Evolutionary conservation across 352 stramenopile species (phyloP).

Genomic region (Phytophthora brassicae): DNA sequence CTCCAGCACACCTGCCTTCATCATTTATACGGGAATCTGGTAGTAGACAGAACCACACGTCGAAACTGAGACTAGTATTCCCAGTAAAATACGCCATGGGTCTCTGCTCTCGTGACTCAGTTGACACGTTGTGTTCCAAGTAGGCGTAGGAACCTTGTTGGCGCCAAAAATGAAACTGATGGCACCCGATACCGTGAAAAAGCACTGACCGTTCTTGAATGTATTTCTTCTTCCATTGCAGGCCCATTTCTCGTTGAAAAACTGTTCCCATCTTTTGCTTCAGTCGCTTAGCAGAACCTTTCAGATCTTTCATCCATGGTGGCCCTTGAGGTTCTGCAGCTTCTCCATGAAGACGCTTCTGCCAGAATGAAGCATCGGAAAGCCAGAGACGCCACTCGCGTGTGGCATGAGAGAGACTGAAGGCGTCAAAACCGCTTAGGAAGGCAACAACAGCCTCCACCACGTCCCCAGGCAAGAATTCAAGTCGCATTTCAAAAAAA

Average conservation of each 20-base stretch:
- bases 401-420: conserved; percentile 18
- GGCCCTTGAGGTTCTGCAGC: conserved; percentile 1
- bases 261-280: conserved; percentile 2
- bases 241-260: conserved; percentile 11
- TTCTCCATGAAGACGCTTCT: conserved; percentile 1
- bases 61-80: conserved; percentile 8
- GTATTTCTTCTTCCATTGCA: conserved; percentile 18
- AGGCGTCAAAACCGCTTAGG: conserved; percentile 19
- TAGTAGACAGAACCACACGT: conserved; percentile 34
- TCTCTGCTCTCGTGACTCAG: conserved; percentile 14
- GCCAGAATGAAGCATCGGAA: conserved; percentile 9
- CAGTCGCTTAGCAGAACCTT: background rate
- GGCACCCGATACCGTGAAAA: conserved; percentile 8
- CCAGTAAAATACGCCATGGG: conserved; percentile 9
- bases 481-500: conserved; percentile 12
- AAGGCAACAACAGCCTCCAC: conserved; percentile 7
- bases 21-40: conserved; percentile 10
- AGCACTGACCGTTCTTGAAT: conserved; percentile 11
- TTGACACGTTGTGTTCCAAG: conserved; percentile 16
- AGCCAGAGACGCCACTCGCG: conserved; percentile 3
- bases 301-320: conserved; percentile 17
- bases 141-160: conserved; percentile 17
- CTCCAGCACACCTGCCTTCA: conserved; percentile 17
- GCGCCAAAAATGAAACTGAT: conserved; percentile 5
- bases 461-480: conserved; percentile 11